Evolutionary conservation across 768 basidiomycete genomes (phyloP).

Genomic region (Mrakia blollopis): DNA sequence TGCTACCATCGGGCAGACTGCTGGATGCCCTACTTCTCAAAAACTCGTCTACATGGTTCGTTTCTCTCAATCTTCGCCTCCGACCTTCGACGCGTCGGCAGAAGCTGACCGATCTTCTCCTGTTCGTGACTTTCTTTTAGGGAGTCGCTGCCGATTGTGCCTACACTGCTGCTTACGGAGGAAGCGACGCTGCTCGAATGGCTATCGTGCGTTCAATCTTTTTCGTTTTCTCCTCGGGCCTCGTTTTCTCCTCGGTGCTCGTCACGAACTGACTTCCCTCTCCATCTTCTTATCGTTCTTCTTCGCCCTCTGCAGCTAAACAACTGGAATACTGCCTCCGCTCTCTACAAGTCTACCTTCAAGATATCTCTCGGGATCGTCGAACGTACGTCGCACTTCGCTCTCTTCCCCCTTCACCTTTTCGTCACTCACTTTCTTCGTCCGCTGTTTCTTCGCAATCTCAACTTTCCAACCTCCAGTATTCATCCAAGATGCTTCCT

Average conservation of each 20-base stretch:
- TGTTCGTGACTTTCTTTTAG: slow-evolving; percentile 53
- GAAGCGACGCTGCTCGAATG: not conserved
- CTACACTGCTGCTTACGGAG: slow-evolving; percentile 50
- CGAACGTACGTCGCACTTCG: slow-evolving; percentile 49
- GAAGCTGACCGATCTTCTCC: not conserved
- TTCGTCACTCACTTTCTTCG: slow-evolving; percentile 38
- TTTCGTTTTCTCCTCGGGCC: not conserved
- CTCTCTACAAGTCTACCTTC: slow-evolving; percentile 58
- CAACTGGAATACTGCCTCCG: slow-evolving; percentile 57
- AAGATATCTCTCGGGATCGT: slow-evolving; percentile 79
- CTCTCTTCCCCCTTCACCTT: slow-evolving; percentile 50
- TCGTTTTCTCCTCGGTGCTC: too few species aligned
- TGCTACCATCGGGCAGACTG: slow-evolving; percentile 59
- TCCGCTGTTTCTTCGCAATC: slow-evolving; percentile 5
- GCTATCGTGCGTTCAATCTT: slow-evolving; percentile 11
- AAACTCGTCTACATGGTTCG: slow-evolving; percentile 54
- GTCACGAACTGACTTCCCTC: not conserved
- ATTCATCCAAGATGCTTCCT: slow-evolving; percentile 47
- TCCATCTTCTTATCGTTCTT: not conserved
- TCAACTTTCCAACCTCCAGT: not conserved
- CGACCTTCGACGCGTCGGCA: not conserved
- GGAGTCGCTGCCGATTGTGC: slow-evolving; percentile 84
- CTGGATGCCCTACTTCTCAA: slow-evolving; percentile 68
- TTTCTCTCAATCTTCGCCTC: not conserved
- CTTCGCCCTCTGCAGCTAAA: slow-evolving; percentile 41